phyloP scores from a whole-genome alignment of 202 grass and related monocot species.

The Zoysia matrella region DNA sequence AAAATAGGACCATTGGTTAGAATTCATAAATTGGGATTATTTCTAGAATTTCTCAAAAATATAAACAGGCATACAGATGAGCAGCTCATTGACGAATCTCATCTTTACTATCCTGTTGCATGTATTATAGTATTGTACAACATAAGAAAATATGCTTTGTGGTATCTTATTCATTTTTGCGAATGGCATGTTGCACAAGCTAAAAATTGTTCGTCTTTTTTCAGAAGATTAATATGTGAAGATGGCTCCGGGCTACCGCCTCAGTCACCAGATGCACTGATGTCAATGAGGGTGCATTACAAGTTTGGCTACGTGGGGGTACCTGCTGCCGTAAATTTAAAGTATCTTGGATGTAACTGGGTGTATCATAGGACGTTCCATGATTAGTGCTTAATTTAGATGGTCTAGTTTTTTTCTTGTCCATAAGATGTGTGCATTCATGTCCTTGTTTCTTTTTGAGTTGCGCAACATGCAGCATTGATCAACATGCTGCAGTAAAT shows the following conservation, averaged over 20 bases:
- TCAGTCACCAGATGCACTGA: background rate
- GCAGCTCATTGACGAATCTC: background rate
- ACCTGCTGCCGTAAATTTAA: constrained; percentile 35
- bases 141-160: constrained; percentile 2
- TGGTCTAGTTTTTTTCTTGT: background rate
- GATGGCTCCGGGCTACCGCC: background rate
- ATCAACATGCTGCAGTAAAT: too few species aligned
- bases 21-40: too few species aligned
- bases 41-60: background rate
- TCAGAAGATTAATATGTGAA: too few species aligned
- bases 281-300: constrained; percentile 3
- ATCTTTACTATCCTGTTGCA: background rate
- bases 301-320: constrained; percentile 37
- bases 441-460: background rate
- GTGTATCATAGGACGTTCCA: constrained; percentile 11
- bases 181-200: too few species aligned
- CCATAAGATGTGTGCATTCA: background rate
- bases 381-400: constrained; percentile 37
- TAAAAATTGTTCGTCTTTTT: too few species aligned
- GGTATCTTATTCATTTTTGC: background rate
- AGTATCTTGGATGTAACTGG: constrained; percentile 13
- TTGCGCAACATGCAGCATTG: background rate
- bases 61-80: background rate
- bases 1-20: background rate
- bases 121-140: background rate